Evolutionary conservation across 2,329 filamentous ascomycete species (phyloP).

Genomic region (Phaeoacremonium minimum): DNA sequence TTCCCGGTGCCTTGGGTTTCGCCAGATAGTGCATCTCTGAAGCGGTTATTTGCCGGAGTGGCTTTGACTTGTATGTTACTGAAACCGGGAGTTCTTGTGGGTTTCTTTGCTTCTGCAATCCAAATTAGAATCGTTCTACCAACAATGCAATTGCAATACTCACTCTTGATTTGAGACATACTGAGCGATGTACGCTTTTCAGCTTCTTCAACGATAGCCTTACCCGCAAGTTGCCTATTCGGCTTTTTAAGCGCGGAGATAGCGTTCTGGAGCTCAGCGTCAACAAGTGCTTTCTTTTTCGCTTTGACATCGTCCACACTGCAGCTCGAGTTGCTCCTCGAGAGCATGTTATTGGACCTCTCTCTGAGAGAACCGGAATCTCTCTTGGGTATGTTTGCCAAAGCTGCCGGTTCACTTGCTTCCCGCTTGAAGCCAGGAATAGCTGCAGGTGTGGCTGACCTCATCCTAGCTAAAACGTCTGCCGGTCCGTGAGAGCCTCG

Average conservation of each 20-base stretch:
- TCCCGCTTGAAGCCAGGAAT: constrained; percentile 64
- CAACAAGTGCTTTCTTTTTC: constrained; percentile 61
- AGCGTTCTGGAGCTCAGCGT: constrained; percentile 68
- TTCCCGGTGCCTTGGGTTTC: constrained; percentile 20
- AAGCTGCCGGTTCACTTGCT: constrained; percentile 52
- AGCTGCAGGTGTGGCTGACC: constrained; percentile 62
- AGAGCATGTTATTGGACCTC: constrained; percentile 32
- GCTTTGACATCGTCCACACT: constrained; percentile 52
- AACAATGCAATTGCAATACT: constrained; percentile 16
- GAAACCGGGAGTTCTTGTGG: constrained; percentile 29
- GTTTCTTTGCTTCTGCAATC: constrained; percentile 47
- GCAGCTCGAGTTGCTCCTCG: constrained; percentile 40
- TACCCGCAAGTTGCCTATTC: constrained; percentile 66
- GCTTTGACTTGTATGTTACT: constrained; percentile 49
- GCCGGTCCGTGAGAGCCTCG: constrained; percentile 54
- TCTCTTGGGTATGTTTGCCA: constrained; percentile 43
- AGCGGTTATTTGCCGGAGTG: constrained; percentile 51
- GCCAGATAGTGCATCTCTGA: constrained; percentile 41
- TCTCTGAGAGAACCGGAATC: constrained; percentile 36
- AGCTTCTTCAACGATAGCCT: constrained; percentile 61
- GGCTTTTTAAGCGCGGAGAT: constrained; percentile 72
- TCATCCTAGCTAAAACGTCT: constrained; percentile 58
- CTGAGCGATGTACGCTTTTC: constrained; percentile 53
- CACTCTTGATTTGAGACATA: constrained; percentile 44
- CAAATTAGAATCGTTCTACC: constrained; percentile 1